These are phyloP conservation scores for Pterocarpus santalinus DNA, from an alignment of 306 rosid genomes.

Conservation along the genomic window DNA sequence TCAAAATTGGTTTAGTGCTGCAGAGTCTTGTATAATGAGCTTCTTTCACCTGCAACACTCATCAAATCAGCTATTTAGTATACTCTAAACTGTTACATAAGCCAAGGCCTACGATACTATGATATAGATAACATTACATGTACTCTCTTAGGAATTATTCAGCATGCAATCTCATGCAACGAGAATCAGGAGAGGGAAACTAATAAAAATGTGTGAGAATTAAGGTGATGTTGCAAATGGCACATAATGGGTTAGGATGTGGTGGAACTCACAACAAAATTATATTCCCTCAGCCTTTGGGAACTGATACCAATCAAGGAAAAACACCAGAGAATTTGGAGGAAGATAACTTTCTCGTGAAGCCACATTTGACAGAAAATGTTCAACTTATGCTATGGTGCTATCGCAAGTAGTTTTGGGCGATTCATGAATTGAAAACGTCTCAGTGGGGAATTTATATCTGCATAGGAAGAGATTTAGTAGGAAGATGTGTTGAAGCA, in stretches of 20 bases:
- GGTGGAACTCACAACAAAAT: slow-evolving; percentile 34
- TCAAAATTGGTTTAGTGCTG: slow-evolving; percentile 37
- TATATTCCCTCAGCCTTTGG: background rate
- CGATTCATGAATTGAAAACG: background rate
- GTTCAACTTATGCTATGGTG: background rate
- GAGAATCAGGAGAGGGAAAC: background rate
- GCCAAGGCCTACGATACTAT: background rate
- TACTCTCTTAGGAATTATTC: background rate
- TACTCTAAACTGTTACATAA: background rate
- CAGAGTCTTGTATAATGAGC: slow-evolving; percentile 47
- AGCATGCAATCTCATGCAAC: slow-evolving; percentile 27
- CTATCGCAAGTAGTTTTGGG: background rate
- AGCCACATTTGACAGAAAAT: slow-evolving; percentile 22
- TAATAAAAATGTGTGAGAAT: background rate
- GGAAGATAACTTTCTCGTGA: slow-evolving; percentile 21
- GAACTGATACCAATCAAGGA: background rate
- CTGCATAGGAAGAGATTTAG: background rate
- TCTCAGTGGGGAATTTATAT: background rate
- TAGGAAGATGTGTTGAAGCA: background rate
- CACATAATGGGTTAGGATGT: slow-evolving; percentile 8
- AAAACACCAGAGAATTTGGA: slow-evolving; percentile 17
- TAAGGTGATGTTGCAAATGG: background rate
- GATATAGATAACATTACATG: background rate
- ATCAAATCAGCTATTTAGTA: background rate
- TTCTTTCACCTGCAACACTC: slow-evolving; percentile 44